Evolutionary conservation across 1,139 yeast species (phyloP), one percentile per base, ranked within the genome.

Genomic region (Diutina neorugosa): DNA sequence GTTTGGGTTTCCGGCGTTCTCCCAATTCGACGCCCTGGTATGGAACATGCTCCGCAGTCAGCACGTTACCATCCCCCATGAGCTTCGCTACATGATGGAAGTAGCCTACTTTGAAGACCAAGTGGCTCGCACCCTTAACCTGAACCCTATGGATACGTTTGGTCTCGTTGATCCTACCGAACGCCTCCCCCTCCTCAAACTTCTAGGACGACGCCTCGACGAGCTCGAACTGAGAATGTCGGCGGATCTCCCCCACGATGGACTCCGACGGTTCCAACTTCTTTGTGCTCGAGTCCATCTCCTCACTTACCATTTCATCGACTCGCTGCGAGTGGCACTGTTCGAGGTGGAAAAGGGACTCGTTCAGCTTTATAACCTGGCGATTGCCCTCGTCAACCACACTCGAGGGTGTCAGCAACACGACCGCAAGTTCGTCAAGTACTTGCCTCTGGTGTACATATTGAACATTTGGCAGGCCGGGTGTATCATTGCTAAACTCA

Each of bases 1-100:
- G 9, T 90, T 90, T 68, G 98, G 98, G 19, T 90, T 86, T 63
- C 98, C 98, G 0, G 89, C 96, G 0, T 89, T 90, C 66, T 90
- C 87, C 1, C 88, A 84, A 56, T 88, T 90, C 63, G 47, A 51
- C 31, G 16, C 47, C 16, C 47, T 42, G 52, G 50, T 46, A 23
- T 46, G 50, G 50, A 46, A 46, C 14, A 8, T 40, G 34, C 34
- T 49, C 9, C 16, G 34, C 8, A 8, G 11, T 18, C 51, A 49
- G 8, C 43, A 14, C 34, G 53, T 56, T 43, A 70, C 69, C n/a
- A 69, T 89, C 19, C 90, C 96, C 0, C 66, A 69, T 40, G 70
- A 82, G 8, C 74, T 91, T 50, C 75, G 78, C 54, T 88, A 82
- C 59, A 84, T 89, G 86, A 78, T 86, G 67, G 87, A 83, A 58